A percentile compares a stretch with the other conserved stretches of the same genome.
Evolutionary conservation across 2,329 filamentous ascomycete genomes (phyloP).

Genomic region (Rhinocladiella mackenziei): DNA sequence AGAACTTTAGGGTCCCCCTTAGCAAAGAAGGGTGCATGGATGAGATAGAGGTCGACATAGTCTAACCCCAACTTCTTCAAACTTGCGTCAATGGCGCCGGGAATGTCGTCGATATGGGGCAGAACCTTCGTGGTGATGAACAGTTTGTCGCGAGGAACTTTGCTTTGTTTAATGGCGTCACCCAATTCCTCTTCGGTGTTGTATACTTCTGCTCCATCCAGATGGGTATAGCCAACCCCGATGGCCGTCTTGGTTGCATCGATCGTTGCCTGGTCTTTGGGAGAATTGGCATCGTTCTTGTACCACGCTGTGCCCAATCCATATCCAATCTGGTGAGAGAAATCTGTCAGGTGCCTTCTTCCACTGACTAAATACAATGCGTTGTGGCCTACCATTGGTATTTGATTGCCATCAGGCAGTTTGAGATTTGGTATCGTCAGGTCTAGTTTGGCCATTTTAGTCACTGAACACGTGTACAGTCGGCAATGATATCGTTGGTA

Average conservation of each 20-base stretch:
- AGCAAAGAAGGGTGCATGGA: slow-evolving; percentile 59
- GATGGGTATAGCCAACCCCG: slow-evolving; percentile 56
- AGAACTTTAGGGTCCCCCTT: slow-evolving; percentile 49
- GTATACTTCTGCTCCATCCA: slow-evolving; percentile 60
- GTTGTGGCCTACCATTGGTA: slow-evolving; percentile 25
- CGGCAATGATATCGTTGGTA: background rate
- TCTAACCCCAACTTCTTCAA: slow-evolving; percentile 58
- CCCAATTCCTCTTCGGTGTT: slow-evolving; percentile 49
- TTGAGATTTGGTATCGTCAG: slow-evolving; percentile 26
- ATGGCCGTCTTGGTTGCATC: slow-evolving; percentile 57
- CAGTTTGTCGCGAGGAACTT: slow-evolving; percentile 45
- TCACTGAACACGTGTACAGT: background rate
- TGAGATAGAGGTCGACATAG: slow-evolving; percentile 63
- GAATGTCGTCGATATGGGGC: slow-evolving; percentile 52
- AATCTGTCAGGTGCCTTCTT: slow-evolving; percentile 1
- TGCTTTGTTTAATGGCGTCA: slow-evolving; percentile 46
- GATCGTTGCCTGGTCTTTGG: slow-evolving; percentile 52
- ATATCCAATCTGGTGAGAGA: slow-evolving; percentile 51
- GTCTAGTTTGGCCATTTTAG: slow-evolving; percentile 29
- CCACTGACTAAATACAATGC: background rate
- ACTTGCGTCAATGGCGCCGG: slow-evolving; percentile 52
- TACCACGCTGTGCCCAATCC: slow-evolving; percentile 63
- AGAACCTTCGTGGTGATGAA: slow-evolving; percentile 57
- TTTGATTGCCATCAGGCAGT: slow-evolving; percentile 29
- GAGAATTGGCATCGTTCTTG: slow-evolving; percentile 46